Conservation (phyloP, 805 yeast genomes). For the Barnettozyma populi region DNA sequence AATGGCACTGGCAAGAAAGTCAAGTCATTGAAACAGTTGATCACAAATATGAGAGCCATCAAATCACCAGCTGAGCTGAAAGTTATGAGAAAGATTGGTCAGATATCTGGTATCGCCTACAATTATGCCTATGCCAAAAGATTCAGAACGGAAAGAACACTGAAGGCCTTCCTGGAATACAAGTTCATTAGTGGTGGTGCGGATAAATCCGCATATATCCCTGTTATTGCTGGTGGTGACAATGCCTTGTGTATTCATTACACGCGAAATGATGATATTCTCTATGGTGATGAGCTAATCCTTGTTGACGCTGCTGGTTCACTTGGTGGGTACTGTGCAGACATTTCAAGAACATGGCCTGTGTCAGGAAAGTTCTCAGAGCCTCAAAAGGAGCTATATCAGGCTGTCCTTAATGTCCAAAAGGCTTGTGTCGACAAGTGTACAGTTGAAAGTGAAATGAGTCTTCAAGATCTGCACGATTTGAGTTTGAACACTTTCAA, state of each 20-base stretch:
- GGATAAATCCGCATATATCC: conserved; percentile 83
- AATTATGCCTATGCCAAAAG: conserved; percentile 72
- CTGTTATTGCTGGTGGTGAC: conserved; percentile 93
- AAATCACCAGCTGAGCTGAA: conserved; percentile 74
- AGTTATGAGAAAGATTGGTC: conserved; percentile 78
- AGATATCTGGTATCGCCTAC: conserved; percentile 76
- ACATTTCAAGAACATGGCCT: conserved; percentile 97
- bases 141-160: conserved; percentile 67
- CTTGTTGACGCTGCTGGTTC: conserved; percentile 95
- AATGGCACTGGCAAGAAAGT: conserved; percentile 31
- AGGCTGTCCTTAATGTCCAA: conserved; percentile 82
- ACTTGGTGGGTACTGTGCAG: conserved; percentile 91
- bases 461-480: conserved; percentile 73
- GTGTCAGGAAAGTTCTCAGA: conserved; percentile 64
- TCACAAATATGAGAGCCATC: conserved; percentile 52
- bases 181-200: conserved; percentile 84
- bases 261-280: conserved; percentile 82
- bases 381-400: conserved; percentile 81
- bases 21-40: conserved; percentile 36
- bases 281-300: conserved; percentile 74
- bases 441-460: conserved; percentile 42
- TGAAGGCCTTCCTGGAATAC: conserved; percentile 77
- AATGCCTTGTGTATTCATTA: conserved; percentile 92
- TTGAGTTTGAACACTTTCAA: conserved; percentile 55
- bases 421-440: conserved; percentile 71